Evolutionary conservation across 257 asterid genomes (phyloP), one percentile per base, ranked within the genome.

Genomic region (Scutellaria barbata): DNA sequence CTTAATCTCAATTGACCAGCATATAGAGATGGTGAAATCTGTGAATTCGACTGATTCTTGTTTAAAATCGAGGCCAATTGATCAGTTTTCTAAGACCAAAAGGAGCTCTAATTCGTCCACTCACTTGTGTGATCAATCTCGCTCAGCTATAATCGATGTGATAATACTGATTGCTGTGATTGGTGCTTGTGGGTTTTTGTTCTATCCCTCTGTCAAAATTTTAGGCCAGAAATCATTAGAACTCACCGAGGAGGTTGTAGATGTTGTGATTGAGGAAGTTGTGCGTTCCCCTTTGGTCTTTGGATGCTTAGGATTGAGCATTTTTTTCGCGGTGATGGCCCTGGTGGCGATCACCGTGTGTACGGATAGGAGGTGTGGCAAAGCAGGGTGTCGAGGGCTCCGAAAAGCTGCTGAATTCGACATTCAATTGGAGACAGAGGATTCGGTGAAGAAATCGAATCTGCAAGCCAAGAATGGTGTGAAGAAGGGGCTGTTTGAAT

Each of bases 391-490:
- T 51, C 90, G 85, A 0, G 97, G 99, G 76, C 95, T 95, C 4
- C 54, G 81, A 0, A 86, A 87, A 58, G 95, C 96, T 1, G 98
- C 99, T 16, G 98, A 95, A 63, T 95, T 95, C 69, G 99, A 95
- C 62, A 95, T 95, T 48, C 96, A 88, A n/a, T 56, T 95, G 80
- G 98, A 95, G 79, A 83, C 96, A 0, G 96, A 86, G 74, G 97
- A 95, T 42, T 77, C 82, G 67, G 88, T 81, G 64, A 89, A 82
- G 78, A 85, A 77, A 18, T 80, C 90, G 18, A 72, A 60, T 59
- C 60, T 30, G 25, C 16, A 55, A 8, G 66, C 78, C 0, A 85
- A 80, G 59, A 85, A 86, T 66, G 68, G 72, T 59, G 88, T 79
- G 12, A 87, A 83, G 75, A 84, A 82, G 73, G 99, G 98, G 6